These are phyloP conservation scores for Pythium guiyangense DNA, from an alignment of 352 stramenopile species.

Conservation along the genomic window DNA sequence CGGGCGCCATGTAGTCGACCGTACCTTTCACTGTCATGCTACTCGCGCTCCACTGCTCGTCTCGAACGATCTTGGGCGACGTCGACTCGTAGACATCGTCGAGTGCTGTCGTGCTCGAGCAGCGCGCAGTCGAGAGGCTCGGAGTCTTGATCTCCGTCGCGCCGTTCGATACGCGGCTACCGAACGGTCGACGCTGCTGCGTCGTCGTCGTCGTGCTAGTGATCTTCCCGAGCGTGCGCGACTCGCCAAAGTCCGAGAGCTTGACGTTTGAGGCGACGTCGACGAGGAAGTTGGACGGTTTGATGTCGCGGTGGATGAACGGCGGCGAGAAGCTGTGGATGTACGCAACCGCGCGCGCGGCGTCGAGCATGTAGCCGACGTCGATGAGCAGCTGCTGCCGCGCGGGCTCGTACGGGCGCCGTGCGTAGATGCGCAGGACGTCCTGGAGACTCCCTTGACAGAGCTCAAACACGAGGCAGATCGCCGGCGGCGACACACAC, in stretches of 20 bases:
- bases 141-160: too few relatives aligned
- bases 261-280: conserved; percentile 55
- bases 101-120: not conserved
- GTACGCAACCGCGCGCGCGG: conserved; percentile 56
- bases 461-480: conserved; percentile 61
- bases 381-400: not conserved
- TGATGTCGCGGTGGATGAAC: conserved; percentile 72
- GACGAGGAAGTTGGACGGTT: conserved; percentile 61
- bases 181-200: too few relatives aligned
- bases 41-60: conserved; percentile 4
- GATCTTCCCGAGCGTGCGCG: conserved; percentile 22
- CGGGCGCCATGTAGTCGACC: conserved; percentile 82
- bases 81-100: not conserved
- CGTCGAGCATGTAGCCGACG: conserved; percentile 6
- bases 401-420: conserved; percentile 52
- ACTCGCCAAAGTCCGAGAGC: conserved; percentile 73
- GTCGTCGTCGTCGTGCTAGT: conserved; percentile 3
- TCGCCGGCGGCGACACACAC: conserved; percentile 59
- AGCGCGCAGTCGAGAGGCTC: too few relatives aligned
- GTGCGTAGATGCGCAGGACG: conserved; percentile 38
- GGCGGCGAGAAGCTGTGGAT: conserved; percentile 65
- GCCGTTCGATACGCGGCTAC: conserved; percentile 1
- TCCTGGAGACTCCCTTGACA: conserved; percentile 57
- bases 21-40: conserved; percentile 66
- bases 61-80: too few relatives aligned